A percentile compares a stretch with the other conserved stretches of the same genome.
These are phyloP conservation scores for Peniophora sp. DNA, from an alignment of 1,284 basidiomycete species.

Conservation along the genomic window DNA sequence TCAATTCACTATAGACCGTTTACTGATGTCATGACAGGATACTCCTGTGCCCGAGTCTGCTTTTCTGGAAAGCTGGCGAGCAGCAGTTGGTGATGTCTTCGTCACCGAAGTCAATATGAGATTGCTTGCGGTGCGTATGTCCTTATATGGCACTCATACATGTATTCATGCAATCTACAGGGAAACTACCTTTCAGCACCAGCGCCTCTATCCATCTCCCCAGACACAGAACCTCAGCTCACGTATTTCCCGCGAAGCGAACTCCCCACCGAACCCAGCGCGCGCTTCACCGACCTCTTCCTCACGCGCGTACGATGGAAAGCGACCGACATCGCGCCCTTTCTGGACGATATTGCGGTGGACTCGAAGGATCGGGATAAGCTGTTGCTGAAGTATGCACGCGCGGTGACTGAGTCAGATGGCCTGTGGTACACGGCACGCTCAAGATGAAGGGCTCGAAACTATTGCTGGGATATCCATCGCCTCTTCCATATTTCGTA, in stretches of 20 bases:
- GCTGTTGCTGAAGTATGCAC: slow-evolving; percentile 77
- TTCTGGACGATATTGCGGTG: slow-evolving; percentile 72
- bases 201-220: slow-evolving; percentile 17
- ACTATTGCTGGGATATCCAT: too few relatives aligned
- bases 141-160: slow-evolving; percentile 1
- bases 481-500: too few relatives aligned
- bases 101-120: slow-evolving; percentile 45
- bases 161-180: slow-evolving; percentile 26
- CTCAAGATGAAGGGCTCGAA: slow-evolving; percentile 17
- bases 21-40: slow-evolving; percentile 47
- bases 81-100: slow-evolving; percentile 69
- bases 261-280: slow-evolving; percentile 66
- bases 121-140: slow-evolving; percentile 53
- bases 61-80: slow-evolving; percentile 63
- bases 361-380: slow-evolving; percentile 84
- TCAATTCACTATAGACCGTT: slow-evolving; percentile 4
- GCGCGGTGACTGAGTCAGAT: slow-evolving; percentile 62
- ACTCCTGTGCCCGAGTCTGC: slow-evolving; percentile 26
- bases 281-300: slow-evolving; percentile 82
- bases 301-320: slow-evolving; percentile 71
- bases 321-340: slow-evolving; percentile 72
- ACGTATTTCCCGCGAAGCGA: slow-evolving; percentile 69
- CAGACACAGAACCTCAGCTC: slow-evolving; percentile 19
- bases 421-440: slow-evolving; percentile 69
- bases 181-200: slow-evolving; percentile 59